Evolutionary conservation across 345 rosid genomes (phyloP).

Genomic region (Lenwebbia sp.): DNA sequence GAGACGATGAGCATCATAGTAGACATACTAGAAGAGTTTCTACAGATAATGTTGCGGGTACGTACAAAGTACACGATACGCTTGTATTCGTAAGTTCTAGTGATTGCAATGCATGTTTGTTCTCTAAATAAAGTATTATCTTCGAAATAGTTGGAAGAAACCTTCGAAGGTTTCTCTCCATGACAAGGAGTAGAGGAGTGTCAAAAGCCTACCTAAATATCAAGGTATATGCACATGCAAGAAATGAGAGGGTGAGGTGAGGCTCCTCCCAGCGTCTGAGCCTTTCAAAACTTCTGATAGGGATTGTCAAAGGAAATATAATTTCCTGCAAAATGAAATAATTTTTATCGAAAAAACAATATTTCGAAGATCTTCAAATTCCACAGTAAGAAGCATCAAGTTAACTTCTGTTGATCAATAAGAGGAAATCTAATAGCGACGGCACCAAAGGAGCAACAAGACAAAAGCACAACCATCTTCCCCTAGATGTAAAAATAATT

Average conservation of each 20-base stretch:
- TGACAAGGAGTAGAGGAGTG: neutral
- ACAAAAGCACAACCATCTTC: neutral
- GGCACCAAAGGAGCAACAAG: neutral
- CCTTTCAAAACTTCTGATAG: slow-evolving; percentile 52
- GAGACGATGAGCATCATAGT: too few species aligned
- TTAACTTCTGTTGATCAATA: neutral
- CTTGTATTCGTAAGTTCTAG: too few species aligned
- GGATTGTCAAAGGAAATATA: slow-evolving; percentile 58
- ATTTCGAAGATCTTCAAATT: neutral
- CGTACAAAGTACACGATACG: too few species aligned
- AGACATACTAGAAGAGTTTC: too few species aligned
- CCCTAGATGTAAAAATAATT: neutral
- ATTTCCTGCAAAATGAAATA: slow-evolving; percentile 47
- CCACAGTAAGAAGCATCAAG: neutral
- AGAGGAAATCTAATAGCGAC: neutral
- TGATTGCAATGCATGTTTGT: neutral
- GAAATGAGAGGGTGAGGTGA: slow-evolving; percentile 64
- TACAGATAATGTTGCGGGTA: too few species aligned
- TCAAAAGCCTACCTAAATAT: slow-evolving; percentile 54
- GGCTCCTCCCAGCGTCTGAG: slow-evolving; percentile 93
- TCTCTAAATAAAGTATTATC: neutral
- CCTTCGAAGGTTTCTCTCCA: neutral
- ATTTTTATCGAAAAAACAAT: neutral
- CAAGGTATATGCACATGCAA: slow-evolving; percentile 50
- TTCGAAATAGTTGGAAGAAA: neutral